phyloP scores from a whole-genome alignment of 2,329 filamentous ascomycete species.

The Penicillium sp. region DNA sequence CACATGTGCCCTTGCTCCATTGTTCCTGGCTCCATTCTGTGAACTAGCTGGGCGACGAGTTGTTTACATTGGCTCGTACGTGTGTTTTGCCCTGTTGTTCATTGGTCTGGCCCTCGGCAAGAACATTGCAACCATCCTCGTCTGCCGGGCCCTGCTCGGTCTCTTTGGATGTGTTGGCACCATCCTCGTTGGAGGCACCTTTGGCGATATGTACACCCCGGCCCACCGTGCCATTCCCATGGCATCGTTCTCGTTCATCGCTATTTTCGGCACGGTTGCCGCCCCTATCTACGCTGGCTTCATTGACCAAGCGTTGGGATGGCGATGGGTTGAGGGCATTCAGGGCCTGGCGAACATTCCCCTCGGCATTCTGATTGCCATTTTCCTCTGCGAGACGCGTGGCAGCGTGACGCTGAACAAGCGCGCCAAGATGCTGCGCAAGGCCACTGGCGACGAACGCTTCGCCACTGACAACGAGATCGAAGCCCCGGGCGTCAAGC shows the following conservation, averaged over 20 bases:
- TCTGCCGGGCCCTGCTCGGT: constrained; percentile 49
- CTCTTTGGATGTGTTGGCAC: constrained; percentile 52
- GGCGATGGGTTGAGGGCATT: constrained; percentile 55
- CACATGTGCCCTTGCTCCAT: constrained; percentile 48
- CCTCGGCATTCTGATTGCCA: constrained; percentile 45
- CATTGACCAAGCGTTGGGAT: constrained; percentile 53
- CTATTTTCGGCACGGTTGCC: constrained; percentile 53
- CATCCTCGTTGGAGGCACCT: constrained; percentile 52
- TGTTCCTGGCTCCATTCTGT: constrained; percentile 52
- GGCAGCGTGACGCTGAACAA: constrained; percentile 49
- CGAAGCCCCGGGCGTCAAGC: constrained; percentile 49
- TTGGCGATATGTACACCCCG: constrained; percentile 51
- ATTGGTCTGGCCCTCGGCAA: constrained; percentile 49
- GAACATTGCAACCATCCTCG: constrained; percentile 50
- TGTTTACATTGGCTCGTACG: constrained; percentile 48
- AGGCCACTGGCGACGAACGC: constrained; percentile 49
- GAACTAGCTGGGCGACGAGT: constrained; percentile 50
- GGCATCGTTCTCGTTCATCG: constrained; percentile 50
- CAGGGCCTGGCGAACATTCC: constrained; percentile 54
- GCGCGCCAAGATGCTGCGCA: constrained; percentile 49
- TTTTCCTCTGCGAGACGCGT: constrained; percentile 50
- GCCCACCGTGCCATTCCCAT: constrained; percentile 48
- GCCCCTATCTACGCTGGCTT: constrained; percentile 56
- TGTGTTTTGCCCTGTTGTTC: constrained; percentile 49
- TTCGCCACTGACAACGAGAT: constrained; percentile 53